phyloP scores from a whole-genome alignment of 257 asterid species.

The Scutellaria barbata region DNA sequence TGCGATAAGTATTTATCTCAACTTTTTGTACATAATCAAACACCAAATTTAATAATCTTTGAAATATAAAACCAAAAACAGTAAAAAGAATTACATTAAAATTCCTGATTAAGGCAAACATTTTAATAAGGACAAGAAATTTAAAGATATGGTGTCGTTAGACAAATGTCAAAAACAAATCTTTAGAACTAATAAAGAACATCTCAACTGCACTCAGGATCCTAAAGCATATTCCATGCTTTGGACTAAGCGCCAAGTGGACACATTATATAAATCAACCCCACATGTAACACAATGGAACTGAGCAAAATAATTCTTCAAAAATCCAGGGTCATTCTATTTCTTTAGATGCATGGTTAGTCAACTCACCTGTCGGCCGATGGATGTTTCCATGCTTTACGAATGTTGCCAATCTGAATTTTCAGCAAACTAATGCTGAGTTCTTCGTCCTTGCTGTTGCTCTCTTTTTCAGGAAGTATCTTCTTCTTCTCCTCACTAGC shows the following conservation, averaged over 20 bases:
- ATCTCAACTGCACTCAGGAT: neutral
- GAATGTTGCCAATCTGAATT: constrained; percentile 83
- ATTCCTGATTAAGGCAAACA: neutral
- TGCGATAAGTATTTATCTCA: neutral
- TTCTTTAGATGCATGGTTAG: neutral
- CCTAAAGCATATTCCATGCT: neutral
- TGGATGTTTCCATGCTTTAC: constrained; percentile 93
- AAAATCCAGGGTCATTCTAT: neutral
- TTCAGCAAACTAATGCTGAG: constrained; percentile 81
- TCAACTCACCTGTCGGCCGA: constrained; percentile 87
- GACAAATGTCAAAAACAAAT: neutral
- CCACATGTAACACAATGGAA: neutral
- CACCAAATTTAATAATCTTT: neutral
- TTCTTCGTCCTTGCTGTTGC: constrained; percentile 63
- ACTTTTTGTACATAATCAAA: neutral
- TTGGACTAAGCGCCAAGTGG: constrained; percentile 10
- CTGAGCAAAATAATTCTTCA: neutral
- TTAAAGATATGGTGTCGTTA: neutral
- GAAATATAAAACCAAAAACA: neutral
- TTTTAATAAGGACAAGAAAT: neutral
- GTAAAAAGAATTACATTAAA: neutral
- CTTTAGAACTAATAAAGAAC: neutral
- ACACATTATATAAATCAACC: neutral
- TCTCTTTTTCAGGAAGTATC: constrained; percentile 59
- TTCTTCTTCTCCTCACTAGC: constrained; percentile 62